Percentiles rank a stretch among this genome's conserved stretches.
These are phyloP conservation scores for Pulchroboletus neoregius DNA, from an alignment of 1,284 basidiomycete genomes.

Conservation along the genomic window DNA sequence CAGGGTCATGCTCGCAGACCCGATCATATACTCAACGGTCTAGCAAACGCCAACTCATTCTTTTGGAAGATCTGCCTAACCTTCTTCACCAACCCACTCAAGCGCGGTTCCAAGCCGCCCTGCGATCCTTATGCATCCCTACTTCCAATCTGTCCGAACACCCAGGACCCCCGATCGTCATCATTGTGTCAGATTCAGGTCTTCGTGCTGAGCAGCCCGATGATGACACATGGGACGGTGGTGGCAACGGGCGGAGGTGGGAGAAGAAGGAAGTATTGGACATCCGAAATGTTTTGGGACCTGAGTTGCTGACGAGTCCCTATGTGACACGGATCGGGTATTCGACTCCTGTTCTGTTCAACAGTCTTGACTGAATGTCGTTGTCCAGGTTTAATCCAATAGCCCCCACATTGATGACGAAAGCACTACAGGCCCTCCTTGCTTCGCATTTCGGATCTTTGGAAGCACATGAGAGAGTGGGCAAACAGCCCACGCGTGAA, in stretches of 20 bases:
- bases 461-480: slow-evolving; percentile 5
- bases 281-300: slow-evolving; percentile 63
- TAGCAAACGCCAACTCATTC: slow-evolving; percentile 55
- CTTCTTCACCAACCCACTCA: slow-evolving; percentile 74
- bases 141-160: slow-evolving; percentile 26
- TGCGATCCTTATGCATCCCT: slow-evolving; percentile 55
- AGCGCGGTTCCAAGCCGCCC: slow-evolving; percentile 68
- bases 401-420: slow-evolving; percentile 79
- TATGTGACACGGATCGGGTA: slow-evolving; percentile 75
- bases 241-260: slow-evolving; percentile 39
- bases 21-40: slow-evolving; percentile 1
- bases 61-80: slow-evolving; percentile 93
- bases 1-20: slow-evolving; percentile 8
- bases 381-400: slow-evolving; percentile 81
- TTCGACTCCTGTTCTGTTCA: background rate
- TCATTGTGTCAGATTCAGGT: slow-evolving; percentile 84
- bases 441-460: slow-evolving; percentile 41
- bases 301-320: slow-evolving; percentile 55
- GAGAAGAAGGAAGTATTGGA: slow-evolving; percentile 57
- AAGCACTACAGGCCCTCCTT: slow-evolving; percentile 71
- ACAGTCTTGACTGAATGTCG: slow-evolving; percentile 2
- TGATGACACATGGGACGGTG: slow-evolving; percentile 45
- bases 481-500: slow-evolving; percentile 52
- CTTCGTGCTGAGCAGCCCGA: slow-evolving; percentile 62
- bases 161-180: slow-evolving; percentile 64